Percentiles rank a stretch among this genome's conserved stretches.
Conservation (phyloP, 2,329 filamentous ascomycete species). For the Nakataea oryzae region DNA sequence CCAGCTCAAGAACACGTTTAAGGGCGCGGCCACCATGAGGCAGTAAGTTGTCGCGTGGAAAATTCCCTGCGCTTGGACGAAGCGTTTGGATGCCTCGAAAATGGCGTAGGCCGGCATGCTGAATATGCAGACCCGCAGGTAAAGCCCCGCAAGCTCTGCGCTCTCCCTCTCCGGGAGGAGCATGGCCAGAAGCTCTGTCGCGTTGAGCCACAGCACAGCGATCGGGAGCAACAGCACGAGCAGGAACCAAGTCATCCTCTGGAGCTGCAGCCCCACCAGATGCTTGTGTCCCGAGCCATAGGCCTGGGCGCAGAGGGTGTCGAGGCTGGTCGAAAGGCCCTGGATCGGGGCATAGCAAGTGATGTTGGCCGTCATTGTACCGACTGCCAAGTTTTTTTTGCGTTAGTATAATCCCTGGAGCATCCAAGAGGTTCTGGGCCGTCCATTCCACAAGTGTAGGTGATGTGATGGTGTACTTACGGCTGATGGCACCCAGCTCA, state of each 20-base stretch:
- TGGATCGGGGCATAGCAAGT: conserved; percentile 69
- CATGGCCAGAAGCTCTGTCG: conserved; percentile 48
- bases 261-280: conserved; percentile 74
- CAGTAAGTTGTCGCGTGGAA: conserved; percentile 75
- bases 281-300: conserved; percentile 87
- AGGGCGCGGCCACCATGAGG: conserved; percentile 61
- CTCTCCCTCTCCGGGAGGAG: conserved; percentile 59
- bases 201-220: conserved; percentile 56
- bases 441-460: not conserved
- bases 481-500: conserved; percentile 55
- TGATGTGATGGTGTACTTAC: conserved; percentile 18
- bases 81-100: conserved; percentile 71
- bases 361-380: conserved; percentile 72
- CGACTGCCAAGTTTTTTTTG: conserved; percentile 26
- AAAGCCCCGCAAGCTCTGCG: conserved; percentile 60
- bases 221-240: conserved; percentile 58
- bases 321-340: conserved; percentile 79
- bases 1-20: conserved; percentile 72
- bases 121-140: conserved; percentile 58
- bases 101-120: conserved; percentile 67
- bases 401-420: not conserved
- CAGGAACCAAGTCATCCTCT: conserved; percentile 72
- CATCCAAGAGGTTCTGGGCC: not conserved
- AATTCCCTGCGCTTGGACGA: conserved; percentile 71
- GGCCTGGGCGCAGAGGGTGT: conserved; percentile 88